Evolutionary conservation across 208 protist species (phyloP).

Genomic region (Blechomonas ayalai): DNA sequence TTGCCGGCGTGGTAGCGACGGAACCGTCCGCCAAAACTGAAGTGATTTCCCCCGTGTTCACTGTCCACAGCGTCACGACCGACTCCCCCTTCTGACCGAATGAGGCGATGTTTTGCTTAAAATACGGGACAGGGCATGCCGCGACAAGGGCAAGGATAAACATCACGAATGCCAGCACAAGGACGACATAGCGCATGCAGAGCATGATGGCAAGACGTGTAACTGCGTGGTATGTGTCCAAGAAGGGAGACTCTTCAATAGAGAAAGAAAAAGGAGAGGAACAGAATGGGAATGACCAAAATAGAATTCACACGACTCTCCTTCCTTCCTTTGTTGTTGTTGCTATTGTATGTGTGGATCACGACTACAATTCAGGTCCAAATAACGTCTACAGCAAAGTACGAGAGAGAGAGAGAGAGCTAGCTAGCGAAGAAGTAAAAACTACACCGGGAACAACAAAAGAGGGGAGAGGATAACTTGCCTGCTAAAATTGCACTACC

Average conservation of each 20-base stretch:
- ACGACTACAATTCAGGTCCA: no score
- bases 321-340: no score
- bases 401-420: constrained; percentile 2
- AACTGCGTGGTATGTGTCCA: no score
- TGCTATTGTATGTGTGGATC: not conserved
- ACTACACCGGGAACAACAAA: not conserved
- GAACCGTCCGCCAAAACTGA: constrained; percentile 8
- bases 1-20: not conserved
- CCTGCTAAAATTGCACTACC: no score
- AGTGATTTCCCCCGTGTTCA: constrained; percentile 9
- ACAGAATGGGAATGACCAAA: not conserved
- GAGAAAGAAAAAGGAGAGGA: not conserved
- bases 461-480: not conserved
- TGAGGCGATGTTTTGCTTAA: constrained; percentile 11
- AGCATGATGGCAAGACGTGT: no score
- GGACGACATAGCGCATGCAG: constrained; percentile 23
- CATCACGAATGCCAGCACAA: constrained; percentile 18
- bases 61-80: constrained; percentile 24
- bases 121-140: constrained; percentile 27
- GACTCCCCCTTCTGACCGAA: constrained; percentile 22
- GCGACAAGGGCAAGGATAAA: constrained; percentile 32
- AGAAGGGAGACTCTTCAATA: no score
- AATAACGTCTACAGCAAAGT: not conserved
- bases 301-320: not conserved
- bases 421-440: not conserved